Conservation (phyloP, 2,329 filamentous ascomycete species). For the Cladosporium colombiae region DNA sequence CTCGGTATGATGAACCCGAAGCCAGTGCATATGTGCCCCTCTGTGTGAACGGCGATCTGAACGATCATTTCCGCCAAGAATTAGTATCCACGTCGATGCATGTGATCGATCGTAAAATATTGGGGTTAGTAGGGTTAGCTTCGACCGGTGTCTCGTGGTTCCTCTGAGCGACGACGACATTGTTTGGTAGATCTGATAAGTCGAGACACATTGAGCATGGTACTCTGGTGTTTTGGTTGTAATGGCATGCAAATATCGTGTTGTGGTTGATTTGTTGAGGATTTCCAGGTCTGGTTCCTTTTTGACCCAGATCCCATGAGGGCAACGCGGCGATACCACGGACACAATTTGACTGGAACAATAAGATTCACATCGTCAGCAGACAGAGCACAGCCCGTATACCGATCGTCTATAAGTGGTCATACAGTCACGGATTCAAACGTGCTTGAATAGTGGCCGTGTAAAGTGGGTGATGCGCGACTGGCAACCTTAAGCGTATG, state of each 20-base stretch:
- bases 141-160: background rate
- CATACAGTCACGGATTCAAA: background rate
- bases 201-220: background rate
- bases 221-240: background rate
- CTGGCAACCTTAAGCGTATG: background rate
- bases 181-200: background rate
- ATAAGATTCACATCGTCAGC: background rate
- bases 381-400: background rate
- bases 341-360: background rate
- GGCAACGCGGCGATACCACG: too few relatives aligned
- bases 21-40: background rate
- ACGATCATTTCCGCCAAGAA: background rate
- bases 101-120: background rate
- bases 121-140: constrained; percentile 8
- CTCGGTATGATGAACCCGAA: background rate
- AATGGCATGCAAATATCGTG: background rate
- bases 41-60: background rate
- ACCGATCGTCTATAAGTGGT: background rate
- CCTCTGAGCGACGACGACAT: background rate
- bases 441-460: background rate
- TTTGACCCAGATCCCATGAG: background rate
- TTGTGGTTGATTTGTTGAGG: background rate
- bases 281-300: too few relatives aligned
- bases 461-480: background rate
- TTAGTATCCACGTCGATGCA: background rate